These are phyloP conservation scores for Boletus rubescentipes DNA, from an alignment of 768 basidiomycete genomes.

Conservation along the genomic window DNA sequence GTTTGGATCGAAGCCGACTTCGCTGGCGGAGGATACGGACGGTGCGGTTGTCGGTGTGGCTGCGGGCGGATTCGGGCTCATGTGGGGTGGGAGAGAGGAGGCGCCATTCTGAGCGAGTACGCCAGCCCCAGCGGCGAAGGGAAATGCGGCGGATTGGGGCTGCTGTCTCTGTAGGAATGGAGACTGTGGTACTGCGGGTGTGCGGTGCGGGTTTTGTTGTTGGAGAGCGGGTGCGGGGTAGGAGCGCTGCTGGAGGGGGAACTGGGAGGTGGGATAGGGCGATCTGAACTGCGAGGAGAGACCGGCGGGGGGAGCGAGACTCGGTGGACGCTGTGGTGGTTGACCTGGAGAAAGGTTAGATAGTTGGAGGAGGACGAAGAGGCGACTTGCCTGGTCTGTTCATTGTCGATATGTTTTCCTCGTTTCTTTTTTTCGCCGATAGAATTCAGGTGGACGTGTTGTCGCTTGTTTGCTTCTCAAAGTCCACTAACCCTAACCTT, in stretches of 20 bases:
- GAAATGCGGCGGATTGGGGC: slow-evolving; percentile 46
- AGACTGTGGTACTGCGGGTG: slow-evolving; percentile 55
- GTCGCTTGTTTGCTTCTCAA: slow-evolving; percentile 25
- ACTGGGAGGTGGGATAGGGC: slow-evolving; percentile 42
- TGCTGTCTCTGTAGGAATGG: slow-evolving; percentile 63
- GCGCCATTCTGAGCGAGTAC: slow-evolving; percentile 56
- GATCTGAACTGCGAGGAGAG: slow-evolving; percentile 64
- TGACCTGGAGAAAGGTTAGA: slow-evolving; percentile 54
- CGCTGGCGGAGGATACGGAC: slow-evolving; percentile 64
- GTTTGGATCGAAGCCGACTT: slow-evolving; percentile 80
- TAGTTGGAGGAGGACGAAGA: slow-evolving; percentile 13
- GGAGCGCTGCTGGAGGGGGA: slow-evolving; percentile 28
- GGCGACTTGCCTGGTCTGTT: slow-evolving; percentile 56
- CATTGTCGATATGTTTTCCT: slow-evolving; percentile 35
- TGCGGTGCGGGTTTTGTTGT: slow-evolving; percentile 61
- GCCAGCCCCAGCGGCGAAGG: slow-evolving; percentile 50
- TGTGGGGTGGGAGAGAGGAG: slow-evolving; percentile 54
- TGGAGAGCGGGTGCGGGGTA: slow-evolving; percentile 43
- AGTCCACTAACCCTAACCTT: slow-evolving; percentile 24
- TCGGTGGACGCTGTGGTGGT: slow-evolving; percentile 80
- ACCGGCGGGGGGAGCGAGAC: slow-evolving; percentile 61
- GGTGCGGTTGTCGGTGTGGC: slow-evolving; percentile 46
- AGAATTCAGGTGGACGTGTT: slow-evolving; percentile 20
- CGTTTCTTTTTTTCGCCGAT: slow-evolving; percentile 12
- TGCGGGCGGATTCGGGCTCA: slow-evolving; percentile 47